Percentiles rank a stretch among this genome's conserved stretches.
Conservation (phyloP, 345 rosid genomes). For the Camelina hispida region DNA sequence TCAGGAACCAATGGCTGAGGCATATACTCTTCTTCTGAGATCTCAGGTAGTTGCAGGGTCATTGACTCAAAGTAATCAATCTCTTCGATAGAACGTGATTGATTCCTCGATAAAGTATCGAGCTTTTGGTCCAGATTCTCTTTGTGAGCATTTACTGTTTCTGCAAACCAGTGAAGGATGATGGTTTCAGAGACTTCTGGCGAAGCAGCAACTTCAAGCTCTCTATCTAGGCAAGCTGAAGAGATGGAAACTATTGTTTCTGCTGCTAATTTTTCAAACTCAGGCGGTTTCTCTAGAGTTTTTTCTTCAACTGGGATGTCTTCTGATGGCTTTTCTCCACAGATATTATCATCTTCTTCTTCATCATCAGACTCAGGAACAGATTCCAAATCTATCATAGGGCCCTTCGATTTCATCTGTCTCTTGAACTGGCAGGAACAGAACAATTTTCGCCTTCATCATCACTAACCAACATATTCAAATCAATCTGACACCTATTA, state of each 20-base stretch:
- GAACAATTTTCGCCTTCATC: slow-evolving; percentile 53
- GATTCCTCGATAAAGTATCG: slow-evolving; percentile 30
- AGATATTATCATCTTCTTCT: slow-evolving; percentile 10
- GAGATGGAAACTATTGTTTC: slow-evolving; percentile 69
- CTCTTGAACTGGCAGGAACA: slow-evolving; percentile 41
- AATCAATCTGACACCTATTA: slow-evolving; percentile 56
- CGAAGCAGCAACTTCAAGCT: slow-evolving; percentile 31
- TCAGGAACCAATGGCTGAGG: slow-evolving; percentile 50
- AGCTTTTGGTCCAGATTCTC: slow-evolving; percentile 52
- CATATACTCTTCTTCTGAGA: slow-evolving; percentile 49
- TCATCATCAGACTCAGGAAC: slow-evolving; percentile 46
- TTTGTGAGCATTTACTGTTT: slow-evolving; percentile 56
- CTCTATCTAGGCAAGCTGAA: slow-evolving; percentile 41
- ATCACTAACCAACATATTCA: slow-evolving; percentile 60
- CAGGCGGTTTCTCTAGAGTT: slow-evolving; percentile 36
- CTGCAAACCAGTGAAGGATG: slow-evolving; percentile 73
- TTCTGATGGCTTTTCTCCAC: slow-evolving; percentile 19
- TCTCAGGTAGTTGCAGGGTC: slow-evolving; percentile 66
- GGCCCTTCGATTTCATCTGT: slow-evolving; percentile 37
- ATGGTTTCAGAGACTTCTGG: slow-evolving; percentile 38
- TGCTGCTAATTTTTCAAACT: slow-evolving; percentile 52
- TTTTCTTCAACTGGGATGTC: slow-evolving; percentile 34
- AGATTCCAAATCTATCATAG: slow-evolving; percentile 67
- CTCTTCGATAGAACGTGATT: slow-evolving; percentile 37
- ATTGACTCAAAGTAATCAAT: slow-evolving; percentile 71